Evolutionary conservation across 2,329 filamentous ascomycete species (phyloP), one percentile per base, ranked within the genome.

Genomic region (Fusarium sp.): DNA sequence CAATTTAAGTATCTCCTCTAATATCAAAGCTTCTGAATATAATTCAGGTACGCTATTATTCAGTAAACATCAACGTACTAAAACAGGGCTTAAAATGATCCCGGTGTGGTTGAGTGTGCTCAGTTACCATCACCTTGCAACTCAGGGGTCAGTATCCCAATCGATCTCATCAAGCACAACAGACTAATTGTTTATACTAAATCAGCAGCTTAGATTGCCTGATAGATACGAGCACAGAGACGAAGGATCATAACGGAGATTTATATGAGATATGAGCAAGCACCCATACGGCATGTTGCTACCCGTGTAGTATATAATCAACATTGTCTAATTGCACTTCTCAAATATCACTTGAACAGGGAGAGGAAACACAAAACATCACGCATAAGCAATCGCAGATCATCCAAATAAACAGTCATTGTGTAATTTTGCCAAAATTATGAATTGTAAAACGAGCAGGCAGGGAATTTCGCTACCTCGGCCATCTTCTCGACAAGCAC

Each of bases 401-500:
- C 27, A 30, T 48, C 35, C 35, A 43, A 50, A 47, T 25, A 32
- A 49, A 25, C n/a, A 48, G 49, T 46, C 32, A 30, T 46, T 33
- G 46, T 37, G 48, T 22, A 35, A 39, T 45, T 47, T 51, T 66
- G 43, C 43, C 32, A 43, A 52, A 51, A 33, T 40, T 66, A 55
- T 23, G 30, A 44, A 50, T 41, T 57, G 30, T 40, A 43, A 62
- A 57, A 47, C 49, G 44, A 57, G 47, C 32, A 56, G 27, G 45
- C 25, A 46, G 32, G 43, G 37, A 33, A 48, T 53, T 46, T 67
- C 56, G 23, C 39, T 53, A 27, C 53, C 27, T 20, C 37, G 33
- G 40, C 22, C 23, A 41, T 52, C 63, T 48, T 60, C 55, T 60
- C 57, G 49, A 55, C 62, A 67, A 69, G 56, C 58, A 71, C 45